Conservation (phyloP, 805 yeast species). For the Candida incommunis region DNA sequence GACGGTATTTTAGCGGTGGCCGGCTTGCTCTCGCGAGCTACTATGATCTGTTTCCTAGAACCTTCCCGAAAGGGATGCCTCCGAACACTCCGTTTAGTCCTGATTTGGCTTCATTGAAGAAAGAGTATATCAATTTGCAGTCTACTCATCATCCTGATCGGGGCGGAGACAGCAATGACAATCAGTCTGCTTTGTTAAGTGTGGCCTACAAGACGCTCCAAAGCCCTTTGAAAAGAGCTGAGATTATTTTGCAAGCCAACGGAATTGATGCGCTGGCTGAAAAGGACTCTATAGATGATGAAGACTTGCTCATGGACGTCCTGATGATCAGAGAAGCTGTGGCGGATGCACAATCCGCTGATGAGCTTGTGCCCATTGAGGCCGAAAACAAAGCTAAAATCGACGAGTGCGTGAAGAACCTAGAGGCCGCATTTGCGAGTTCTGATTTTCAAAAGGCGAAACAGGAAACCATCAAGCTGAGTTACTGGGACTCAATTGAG, state of each 20-base stretch:
- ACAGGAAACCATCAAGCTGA: slow-evolving; percentile 52
- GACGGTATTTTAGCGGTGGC: no score
- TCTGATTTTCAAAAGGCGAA: slow-evolving; percentile 47
- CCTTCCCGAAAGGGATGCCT: slow-evolving; percentile 55
- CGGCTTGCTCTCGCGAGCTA: no score
- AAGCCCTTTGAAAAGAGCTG: slow-evolving; percentile 59
- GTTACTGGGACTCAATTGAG: slow-evolving; percentile 46
- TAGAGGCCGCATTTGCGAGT: slow-evolving; percentile 33
- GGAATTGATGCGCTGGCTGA: slow-evolving; percentile 43
- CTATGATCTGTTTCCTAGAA: slow-evolving; percentile 60
- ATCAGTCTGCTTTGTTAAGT: slow-evolving; percentile 44
- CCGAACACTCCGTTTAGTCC: slow-evolving; percentile 45
- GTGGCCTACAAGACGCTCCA: slow-evolving; percentile 61
- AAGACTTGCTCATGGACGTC: slow-evolving; percentile 52
- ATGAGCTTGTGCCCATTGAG: slow-evolving; percentile 40
- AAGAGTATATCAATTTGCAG: slow-evolving; percentile 66
- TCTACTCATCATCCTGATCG: slow-evolving; percentile 71
- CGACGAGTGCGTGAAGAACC: slow-evolving; percentile 25
- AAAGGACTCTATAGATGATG: slow-evolving; percentile 29
- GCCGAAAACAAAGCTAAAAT: slow-evolving; percentile 47
- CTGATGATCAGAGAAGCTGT: slow-evolving; percentile 75
- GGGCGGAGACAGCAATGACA: slow-evolving; percentile 19
- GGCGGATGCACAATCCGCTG: slow-evolving; percentile 46
- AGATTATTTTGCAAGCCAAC: slow-evolving; percentile 34
- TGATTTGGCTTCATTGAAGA: slow-evolving; percentile 41